A percentile compares a stretch with the other conserved stretches of the same genome.
Conservation (phyloP, 768 basidiomycete species). For the Gyrodon lividus region DNA sequence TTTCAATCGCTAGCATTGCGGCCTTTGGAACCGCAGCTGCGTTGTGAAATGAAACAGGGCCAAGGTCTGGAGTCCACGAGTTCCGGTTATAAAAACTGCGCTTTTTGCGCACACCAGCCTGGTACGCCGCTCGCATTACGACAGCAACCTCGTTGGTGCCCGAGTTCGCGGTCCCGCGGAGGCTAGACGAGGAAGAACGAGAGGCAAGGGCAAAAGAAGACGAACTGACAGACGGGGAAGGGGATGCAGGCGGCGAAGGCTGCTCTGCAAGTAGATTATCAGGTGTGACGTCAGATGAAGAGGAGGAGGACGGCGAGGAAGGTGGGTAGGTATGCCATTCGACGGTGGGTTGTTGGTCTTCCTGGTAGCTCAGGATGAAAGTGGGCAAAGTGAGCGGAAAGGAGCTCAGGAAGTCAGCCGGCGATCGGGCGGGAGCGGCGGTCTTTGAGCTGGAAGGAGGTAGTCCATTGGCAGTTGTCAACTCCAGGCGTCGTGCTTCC, state of each 20-base stretch:
- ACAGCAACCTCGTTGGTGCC: slow-evolving; percentile 22
- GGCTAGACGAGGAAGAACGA: slow-evolving; percentile 31
- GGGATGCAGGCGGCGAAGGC: slow-evolving; percentile 28
- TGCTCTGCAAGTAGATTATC: slow-evolving; percentile 22
- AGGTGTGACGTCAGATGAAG: slow-evolving; percentile 28
- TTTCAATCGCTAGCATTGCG: slow-evolving; percentile 1
- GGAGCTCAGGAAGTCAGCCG: slow-evolving; percentile 48
- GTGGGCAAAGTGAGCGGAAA: slow-evolving; percentile 58
- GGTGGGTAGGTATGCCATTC: slow-evolving; percentile 30
- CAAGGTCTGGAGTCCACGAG: slow-evolving; percentile 30
- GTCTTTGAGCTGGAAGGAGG: slow-evolving; percentile 1
- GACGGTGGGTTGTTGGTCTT: slow-evolving; percentile 20
- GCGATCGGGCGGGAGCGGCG: slow-evolving; percentile 31
- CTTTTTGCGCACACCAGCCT: slow-evolving; percentile 33
- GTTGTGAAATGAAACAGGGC: slow-evolving; percentile 22
- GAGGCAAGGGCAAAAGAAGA: slow-evolving; percentile 25
- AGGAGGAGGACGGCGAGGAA: slow-evolving; percentile 30
- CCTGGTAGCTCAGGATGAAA: slow-evolving; percentile 31
- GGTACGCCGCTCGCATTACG: slow-evolving; percentile 33
- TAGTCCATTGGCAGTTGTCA: slow-evolving; percentile 29
- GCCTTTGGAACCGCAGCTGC: slow-evolving; percentile 19
- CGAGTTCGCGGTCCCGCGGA: slow-evolving; percentile 14
- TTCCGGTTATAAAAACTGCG: slow-evolving; percentile 30
- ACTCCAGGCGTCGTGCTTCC: slow-evolving; percentile 49
- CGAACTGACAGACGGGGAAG: slow-evolving; percentile 28